Evolutionary conservation across 148 eudicot genomes (phyloP).

Genomic region (Simmondsia chinensis): DNA sequence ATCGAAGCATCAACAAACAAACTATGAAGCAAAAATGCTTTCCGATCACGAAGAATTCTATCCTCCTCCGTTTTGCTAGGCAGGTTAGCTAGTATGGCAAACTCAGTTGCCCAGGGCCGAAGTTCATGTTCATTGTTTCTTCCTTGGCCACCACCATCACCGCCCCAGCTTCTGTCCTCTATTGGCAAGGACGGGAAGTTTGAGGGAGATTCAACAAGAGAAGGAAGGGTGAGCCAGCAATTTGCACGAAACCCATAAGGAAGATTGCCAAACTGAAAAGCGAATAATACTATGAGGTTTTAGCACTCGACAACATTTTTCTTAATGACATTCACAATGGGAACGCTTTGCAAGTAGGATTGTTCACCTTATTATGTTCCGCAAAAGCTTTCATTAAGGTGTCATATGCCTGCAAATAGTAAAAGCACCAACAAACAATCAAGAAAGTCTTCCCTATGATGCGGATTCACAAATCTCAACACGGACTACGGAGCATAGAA

Average conservation of each 20-base stretch:
- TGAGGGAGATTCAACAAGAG: constrained; percentile 55
- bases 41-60: constrained; percentile 85
- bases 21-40: constrained; percentile 93
- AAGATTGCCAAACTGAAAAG: constrained; percentile 93
- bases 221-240: constrained; percentile 88
- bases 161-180: constrained; percentile 96
- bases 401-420: constrained; percentile 80
- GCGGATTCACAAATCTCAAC: too few relatives aligned
- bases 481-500: too few relatives aligned
- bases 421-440: not conserved
- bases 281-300: constrained; percentile 8
- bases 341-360: constrained; percentile 2
- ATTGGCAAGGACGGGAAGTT: constrained; percentile 52
- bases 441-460: not conserved
- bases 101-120: constrained; percentile 94
- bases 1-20: constrained; percentile 77
- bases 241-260: constrained; percentile 97
- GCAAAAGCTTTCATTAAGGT: constrained; percentile 81
- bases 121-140: constrained; percentile 52
- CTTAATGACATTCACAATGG: not conserved
- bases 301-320: constrained; percentile 5
- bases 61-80: constrained; percentile 98
- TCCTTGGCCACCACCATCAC: constrained; percentile 94
- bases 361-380: constrained; percentile 87
- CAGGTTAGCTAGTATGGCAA: constrained; percentile 66